Percentiles rank a stretch among this genome's conserved stretches.
phyloP scores from a whole-genome alignment of 1,284 basidiomycete genomes.

The Sphaerobolus stellatus region DNA sequence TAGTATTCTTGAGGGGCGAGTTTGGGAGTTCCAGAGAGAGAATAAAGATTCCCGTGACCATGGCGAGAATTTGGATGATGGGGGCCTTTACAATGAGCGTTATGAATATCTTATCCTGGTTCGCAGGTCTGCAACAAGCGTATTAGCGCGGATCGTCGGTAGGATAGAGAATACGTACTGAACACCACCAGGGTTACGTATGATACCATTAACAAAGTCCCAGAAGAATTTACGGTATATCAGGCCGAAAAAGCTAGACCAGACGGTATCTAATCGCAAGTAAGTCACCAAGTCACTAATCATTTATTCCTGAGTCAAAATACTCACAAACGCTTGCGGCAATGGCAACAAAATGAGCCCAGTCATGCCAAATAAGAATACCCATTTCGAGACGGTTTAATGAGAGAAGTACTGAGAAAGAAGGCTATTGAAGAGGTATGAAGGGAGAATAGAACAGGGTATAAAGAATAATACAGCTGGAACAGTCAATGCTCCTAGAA shows the following conservation, averaged over 20 bases:
- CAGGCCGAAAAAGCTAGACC: conserved; percentile 76
- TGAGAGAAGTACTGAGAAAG: not conserved
- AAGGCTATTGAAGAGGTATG: not conserved
- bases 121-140: conserved; percentile 55
- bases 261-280: conserved; percentile 60
- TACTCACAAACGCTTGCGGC: conserved; percentile 74
- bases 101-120: conserved; percentile 62
- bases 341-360: conserved; percentile 69
- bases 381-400: conserved; percentile 69
- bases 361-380: conserved; percentile 80
- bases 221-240: conserved; percentile 90
- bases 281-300: conserved; percentile 15
- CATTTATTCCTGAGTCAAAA: conserved; percentile 3
- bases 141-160: conserved; percentile 3
- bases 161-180: conserved; percentile 55
- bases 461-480: not conserved
- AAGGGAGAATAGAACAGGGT: not conserved
- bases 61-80: conserved; percentile 63
- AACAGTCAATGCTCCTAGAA: conserved; percentile 10
- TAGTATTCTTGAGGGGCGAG: conserved; percentile 53
- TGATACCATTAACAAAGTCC: conserved; percentile 73
- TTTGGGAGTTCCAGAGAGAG: conserved; percentile 68
- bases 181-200: conserved; percentile 73
- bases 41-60: conserved; percentile 57
- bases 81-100: conserved; percentile 73